phyloP scores from a whole-genome alignment of 768 basidiomycete genomes.

The Pisolithus tinctorius region DNA sequence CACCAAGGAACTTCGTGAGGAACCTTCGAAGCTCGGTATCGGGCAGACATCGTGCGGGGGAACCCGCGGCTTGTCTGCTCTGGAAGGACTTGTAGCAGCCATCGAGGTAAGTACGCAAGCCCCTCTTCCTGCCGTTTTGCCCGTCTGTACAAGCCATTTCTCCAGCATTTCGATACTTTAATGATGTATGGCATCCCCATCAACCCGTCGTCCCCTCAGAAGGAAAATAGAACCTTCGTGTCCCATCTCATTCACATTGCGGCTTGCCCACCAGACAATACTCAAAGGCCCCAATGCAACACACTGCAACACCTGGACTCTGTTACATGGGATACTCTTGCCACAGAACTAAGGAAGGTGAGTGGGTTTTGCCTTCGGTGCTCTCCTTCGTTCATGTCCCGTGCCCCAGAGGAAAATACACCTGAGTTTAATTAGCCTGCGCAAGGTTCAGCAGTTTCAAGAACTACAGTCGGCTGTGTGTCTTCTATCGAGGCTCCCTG shows the following conservation, averaged over 20 bases:
- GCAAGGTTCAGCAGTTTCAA: conserved; percentile 39
- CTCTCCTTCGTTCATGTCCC: background rate
- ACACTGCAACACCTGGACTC: conserved; percentile 38
- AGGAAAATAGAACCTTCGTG: conserved; percentile 22
- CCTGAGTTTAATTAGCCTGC: conserved; percentile 44
- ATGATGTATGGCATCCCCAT: conserved; percentile 12
- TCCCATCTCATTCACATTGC: conserved; percentile 59
- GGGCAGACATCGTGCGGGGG: conserved; percentile 48
- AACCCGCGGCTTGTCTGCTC: conserved; percentile 51
- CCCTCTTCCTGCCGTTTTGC: background rate
- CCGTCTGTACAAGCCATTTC: conserved; percentile 29
- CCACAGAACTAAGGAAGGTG: conserved; percentile 58
- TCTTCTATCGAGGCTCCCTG: conserved; percentile 1
- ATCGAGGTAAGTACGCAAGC: conserved; percentile 51
- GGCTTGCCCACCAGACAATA: conserved; percentile 46
- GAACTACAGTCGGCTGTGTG: conserved; percentile 47
- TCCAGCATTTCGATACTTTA: conserved; percentile 37
- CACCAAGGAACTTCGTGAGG: conserved; percentile 38
- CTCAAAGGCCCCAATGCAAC: conserved; percentile 53
- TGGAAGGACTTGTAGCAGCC: conserved; percentile 66
- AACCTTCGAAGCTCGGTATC: conserved; percentile 46
- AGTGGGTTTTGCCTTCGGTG: background rate
- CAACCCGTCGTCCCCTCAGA: conserved; percentile 17
- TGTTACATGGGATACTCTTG: conserved; percentile 54
- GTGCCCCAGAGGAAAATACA: conserved; percentile 49